A percentile compares a stretch with the other conserved stretches of the same genome.
Conservation (phyloP, 352 stramenopile species). For the Achlya hypogyna region DNA sequence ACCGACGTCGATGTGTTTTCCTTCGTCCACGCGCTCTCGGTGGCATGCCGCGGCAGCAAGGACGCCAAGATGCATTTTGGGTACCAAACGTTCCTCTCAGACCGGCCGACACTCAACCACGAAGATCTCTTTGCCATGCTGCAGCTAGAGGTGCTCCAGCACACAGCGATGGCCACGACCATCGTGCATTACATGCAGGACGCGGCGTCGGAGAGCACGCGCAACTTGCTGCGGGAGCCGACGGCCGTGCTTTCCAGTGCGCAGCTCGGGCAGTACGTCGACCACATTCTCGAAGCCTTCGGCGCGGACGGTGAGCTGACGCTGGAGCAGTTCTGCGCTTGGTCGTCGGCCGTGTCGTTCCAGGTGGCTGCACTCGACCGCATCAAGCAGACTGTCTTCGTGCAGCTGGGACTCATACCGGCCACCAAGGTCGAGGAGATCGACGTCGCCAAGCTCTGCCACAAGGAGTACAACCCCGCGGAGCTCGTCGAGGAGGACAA, state of each 20-base stretch:
- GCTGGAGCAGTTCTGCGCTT: slow-evolving; percentile 59
- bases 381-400: slow-evolving; percentile 79
- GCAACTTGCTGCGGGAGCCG: slow-evolving; percentile 50
- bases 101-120: slow-evolving; percentile 34
- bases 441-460: slow-evolving; percentile 57
- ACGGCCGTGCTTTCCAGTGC: slow-evolving; percentile 67
- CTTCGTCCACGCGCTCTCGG: slow-evolving; percentile 73
- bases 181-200: slow-evolving; percentile 51
- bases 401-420: slow-evolving; percentile 67
- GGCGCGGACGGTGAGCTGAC: slow-evolving; percentile 37
- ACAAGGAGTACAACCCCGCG: slow-evolving; percentile 57
- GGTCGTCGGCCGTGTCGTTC: slow-evolving; percentile 56
- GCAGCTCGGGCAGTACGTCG: slow-evolving; percentile 68
- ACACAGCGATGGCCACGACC: slow-evolving; percentile 52
- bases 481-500: slow-evolving; percentile 70
- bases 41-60: slow-evolving; percentile 55
- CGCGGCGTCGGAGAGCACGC: not conserved
- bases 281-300: slow-evolving; percentile 57
- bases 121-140: slow-evolving; percentile 81
- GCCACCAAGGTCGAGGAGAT: slow-evolving; percentile 71
- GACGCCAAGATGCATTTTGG: slow-evolving; percentile 73
- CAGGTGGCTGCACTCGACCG: slow-evolving; percentile 69
- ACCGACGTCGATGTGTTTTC: slow-evolving; percentile 79
- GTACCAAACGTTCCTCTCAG: slow-evolving; percentile 53
- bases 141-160: slow-evolving; percentile 69